Evolutionary conservation across 1,284 basidiomycete genomes (phyloP).

Genomic region (Austroboletus olivaceoglutinosus): DNA sequence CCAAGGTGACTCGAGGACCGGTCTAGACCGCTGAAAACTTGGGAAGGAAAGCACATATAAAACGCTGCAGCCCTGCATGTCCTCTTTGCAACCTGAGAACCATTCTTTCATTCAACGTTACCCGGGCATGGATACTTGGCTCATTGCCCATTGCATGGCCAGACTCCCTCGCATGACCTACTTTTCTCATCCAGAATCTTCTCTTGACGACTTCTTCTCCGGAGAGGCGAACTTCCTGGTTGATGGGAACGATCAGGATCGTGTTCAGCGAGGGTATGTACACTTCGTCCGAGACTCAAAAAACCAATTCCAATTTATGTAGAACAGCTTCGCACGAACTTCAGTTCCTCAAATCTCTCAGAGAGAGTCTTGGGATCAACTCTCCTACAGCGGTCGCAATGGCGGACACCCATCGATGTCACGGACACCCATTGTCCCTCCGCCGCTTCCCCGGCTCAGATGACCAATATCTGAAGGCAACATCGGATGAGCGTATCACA

Average conservation of each 20-base stretch:
- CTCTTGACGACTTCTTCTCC: conserved; percentile 16
- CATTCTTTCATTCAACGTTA: not conserved
- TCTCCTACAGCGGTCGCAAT: not conserved
- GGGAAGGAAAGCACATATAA: not conserved
- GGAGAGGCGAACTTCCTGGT: not conserved
- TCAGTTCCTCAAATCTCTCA: conserved; percentile 7
- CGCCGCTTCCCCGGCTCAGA: not conserved
- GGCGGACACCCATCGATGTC: not conserved
- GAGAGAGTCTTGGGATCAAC: conserved; percentile 2
- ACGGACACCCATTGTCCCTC: not conserved
- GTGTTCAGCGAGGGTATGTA: conserved; percentile 4
- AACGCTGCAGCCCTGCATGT: no score
- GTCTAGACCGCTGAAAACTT: not conserved
- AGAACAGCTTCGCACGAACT: conserved; percentile 12
- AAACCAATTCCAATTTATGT: not conserved
- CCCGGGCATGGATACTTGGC: conserved; percentile 12
- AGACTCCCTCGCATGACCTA: conserved; percentile 9
- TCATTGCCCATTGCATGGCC: conserved; percentile 13
- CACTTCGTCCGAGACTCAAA: not conserved
- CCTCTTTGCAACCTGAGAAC: no score
- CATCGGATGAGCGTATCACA: not conserved
- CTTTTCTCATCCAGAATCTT: conserved; percentile 15
- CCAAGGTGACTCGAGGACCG: not conserved
- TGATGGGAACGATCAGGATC: not conserved
- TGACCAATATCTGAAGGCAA: not conserved